Base-by-base conservation (phyloP, 768 basidiomycete species). In the Podaxis carcinomalis region DNA sequence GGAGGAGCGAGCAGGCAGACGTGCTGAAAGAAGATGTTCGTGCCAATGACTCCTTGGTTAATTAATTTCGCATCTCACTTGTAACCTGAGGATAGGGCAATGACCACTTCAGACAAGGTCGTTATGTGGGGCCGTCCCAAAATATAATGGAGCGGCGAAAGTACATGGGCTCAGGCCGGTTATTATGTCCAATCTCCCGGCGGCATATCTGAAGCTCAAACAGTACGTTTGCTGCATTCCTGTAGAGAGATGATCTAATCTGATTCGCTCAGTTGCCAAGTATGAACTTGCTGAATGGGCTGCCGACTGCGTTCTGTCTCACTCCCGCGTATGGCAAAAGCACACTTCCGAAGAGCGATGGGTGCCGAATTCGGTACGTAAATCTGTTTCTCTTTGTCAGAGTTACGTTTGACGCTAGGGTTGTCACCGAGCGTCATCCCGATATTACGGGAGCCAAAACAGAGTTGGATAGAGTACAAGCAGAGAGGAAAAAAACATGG, bases 171-270 rank as follows among this genome's bases (percentile, higher is more conserved):
- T 68, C 10, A 73, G 70, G 25, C 68, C 75, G 4, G 66, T 73
- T 4, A 62, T 78, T n/a, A 64, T 72, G 66, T 74, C 73, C 25
- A 77, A 78, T 56, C 59, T 76, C 11, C 70, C 75, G 19, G 74
- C 72, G 4, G 71, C 73, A 2, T 73, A 74, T 53, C 51, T 75
- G 13, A 78, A 77, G 51, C 71, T 77, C 11, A 69, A 73, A 51
- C 51, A 67, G 69, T 73, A 62, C 62, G 69, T 59, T 49, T 51
- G 32, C 46, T n/a, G 14, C 28, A 4, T 36, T 55, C 19, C 46
- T 27, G n/a, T 19, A 21, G 52, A 16, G 21, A 35, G n/a, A 39
- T 11, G 5, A 10, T 19, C 51, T 0, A 19, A n/a, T 32, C 32
- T 58, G 3, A 47, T 28, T 44, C 27, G 25, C 39, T 55, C 47